These are phyloP conservation scores for Heliocybe sulcata DNA, from an alignment of 1,284 basidiomycete species.

Conservation along the genomic window DNA sequence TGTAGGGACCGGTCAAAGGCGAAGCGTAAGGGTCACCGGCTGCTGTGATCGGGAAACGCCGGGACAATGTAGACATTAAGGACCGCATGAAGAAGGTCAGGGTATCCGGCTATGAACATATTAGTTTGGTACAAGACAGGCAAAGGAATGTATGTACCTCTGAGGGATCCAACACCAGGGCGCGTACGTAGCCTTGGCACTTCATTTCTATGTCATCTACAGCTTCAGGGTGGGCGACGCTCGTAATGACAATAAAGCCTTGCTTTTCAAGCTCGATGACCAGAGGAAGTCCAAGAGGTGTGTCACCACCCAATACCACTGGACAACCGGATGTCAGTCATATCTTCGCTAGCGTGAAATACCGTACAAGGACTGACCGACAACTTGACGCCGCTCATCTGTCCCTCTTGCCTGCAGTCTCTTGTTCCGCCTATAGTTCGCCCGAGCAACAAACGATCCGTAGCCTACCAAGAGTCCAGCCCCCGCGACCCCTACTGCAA, in stretches of 20 bases:
- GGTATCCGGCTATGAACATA: conserved; percentile 46
- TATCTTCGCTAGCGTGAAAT: background rate
- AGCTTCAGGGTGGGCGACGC: conserved; percentile 58
- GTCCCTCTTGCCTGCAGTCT: conserved; percentile 25
- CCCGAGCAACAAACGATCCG: conserved; percentile 13
- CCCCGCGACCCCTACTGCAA: conserved; percentile 50
- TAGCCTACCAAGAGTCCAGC: conserved; percentile 56
- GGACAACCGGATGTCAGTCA: conserved; percentile 6
- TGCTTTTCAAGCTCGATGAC: conserved; percentile 65
- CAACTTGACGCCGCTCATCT: conserved; percentile 54
- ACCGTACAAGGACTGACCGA: conserved; percentile 41
- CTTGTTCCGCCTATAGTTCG: conserved; percentile 20
- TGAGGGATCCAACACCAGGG: conserved; percentile 68
- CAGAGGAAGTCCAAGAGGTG: conserved; percentile 59
- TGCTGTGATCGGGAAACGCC: conserved; percentile 69
- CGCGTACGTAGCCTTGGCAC: conserved; percentile 68
- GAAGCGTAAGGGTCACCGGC: conserved; percentile 73
- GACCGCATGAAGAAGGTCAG: conserved; percentile 72
- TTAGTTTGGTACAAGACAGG: conserved; percentile 3
- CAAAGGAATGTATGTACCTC: conserved; percentile 39
- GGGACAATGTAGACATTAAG: conserved; percentile 68
- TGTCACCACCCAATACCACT: conserved; percentile 80
- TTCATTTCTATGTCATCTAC: conserved; percentile 54
- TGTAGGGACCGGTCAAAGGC: conserved; percentile 53
- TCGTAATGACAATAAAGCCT: conserved; percentile 76